A percentile compares a stretch with the other conserved stretches of the same genome.
These are phyloP conservation scores for Marasmius sp. DNA, from an alignment of 1,284 basidiomycete genomes.

Conservation along the genomic window DNA sequence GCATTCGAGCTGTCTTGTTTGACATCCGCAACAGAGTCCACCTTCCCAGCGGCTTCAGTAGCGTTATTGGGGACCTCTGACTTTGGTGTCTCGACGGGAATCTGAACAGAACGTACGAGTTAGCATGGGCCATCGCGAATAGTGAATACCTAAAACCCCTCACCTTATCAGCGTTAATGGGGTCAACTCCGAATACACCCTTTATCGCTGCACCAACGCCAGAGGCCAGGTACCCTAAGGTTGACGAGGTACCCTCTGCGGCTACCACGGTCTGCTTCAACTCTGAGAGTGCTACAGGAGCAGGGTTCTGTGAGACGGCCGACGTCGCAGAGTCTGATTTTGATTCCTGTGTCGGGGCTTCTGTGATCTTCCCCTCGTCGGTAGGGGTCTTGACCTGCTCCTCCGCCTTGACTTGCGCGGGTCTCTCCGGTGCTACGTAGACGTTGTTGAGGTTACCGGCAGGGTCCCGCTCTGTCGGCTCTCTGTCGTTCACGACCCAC, in stretches of 20 bases:
- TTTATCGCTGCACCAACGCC: slow-evolving; percentile 35
- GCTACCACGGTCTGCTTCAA: slow-evolving; percentile 35
- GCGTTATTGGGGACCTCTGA: slow-evolving; percentile 5
- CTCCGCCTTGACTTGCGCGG: slow-evolving; percentile 15
- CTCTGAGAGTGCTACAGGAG: slow-evolving; percentile 34
- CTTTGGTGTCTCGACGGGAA: slow-evolving; percentile 31
- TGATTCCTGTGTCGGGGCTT: slow-evolving; percentile 4
- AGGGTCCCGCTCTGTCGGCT: slow-evolving; percentile 61
- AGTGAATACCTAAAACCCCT: slow-evolving; percentile 1
- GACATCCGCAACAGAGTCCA: not conserved
- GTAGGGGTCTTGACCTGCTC: not conserved
- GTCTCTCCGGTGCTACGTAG: slow-evolving; percentile 59
- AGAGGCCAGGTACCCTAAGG: slow-evolving; percentile 36
- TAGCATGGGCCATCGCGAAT: not conserved
- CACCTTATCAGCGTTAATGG: slow-evolving; percentile 37
- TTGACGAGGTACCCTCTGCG: slow-evolving; percentile 36
- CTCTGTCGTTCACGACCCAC: slow-evolving; percentile 58
- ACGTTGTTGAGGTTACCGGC: slow-evolving; percentile 75
- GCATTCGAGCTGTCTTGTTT: not conserved
- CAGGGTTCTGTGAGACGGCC: not conserved
- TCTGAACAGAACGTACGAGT: slow-evolving; percentile 18
- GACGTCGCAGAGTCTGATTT: not conserved
- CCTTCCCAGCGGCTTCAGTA: slow-evolving; percentile 6
- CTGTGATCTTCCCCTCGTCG: slow-evolving; percentile 16
- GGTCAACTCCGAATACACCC: slow-evolving; percentile 37